Percentiles rank a stretch among this genome's conserved stretches.
These are phyloP conservation scores for Clathrus columnatus DNA, from an alignment of 768 basidiomycete species.

Conservation along the genomic window DNA sequence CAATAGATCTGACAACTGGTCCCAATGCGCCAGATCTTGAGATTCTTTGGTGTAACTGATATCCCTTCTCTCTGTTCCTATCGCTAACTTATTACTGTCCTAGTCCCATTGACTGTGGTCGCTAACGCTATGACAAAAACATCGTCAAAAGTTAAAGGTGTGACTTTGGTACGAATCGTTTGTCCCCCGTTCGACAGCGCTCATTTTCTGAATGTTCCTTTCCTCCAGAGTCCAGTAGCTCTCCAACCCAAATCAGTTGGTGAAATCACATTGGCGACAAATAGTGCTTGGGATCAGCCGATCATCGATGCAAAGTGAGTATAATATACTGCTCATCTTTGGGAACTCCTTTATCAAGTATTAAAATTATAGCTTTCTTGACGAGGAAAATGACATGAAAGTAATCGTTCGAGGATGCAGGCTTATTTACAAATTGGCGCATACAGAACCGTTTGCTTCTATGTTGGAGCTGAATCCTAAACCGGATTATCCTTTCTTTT, in stretches of 20 bases:
- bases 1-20: conserved; percentile 26
- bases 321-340: no score
- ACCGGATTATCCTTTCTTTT: conserved; percentile 11
- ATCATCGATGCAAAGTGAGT: conserved; percentile 2
- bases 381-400: conserved; percentile 28
- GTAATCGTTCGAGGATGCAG: conserved; percentile 33
- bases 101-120: no score
- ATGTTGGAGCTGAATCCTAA: conserved; percentile 25
- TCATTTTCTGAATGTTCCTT: no score
- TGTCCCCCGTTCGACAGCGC: no score
- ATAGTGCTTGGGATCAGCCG: not conserved
- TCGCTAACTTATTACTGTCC: no score
- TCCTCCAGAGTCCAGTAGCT: not conserved
- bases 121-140: no score
- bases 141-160: no score
- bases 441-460: conserved; percentile 30
- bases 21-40: conserved; percentile 28
- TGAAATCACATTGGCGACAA: not conserved
- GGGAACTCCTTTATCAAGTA: no score
- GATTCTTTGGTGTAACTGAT: no score
- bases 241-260: not conserved
- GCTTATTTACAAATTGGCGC: conserved; percentile 28
- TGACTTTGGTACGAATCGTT: no score
- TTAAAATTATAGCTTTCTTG: no score
- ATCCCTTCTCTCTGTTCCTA: no score